Percentiles rank a stretch among this genome's conserved stretches.
These are phyloP conservation scores for Sambucus nigra DNA, from an alignment of 129 eudicot genomes.

Conservation along the genomic window DNA sequence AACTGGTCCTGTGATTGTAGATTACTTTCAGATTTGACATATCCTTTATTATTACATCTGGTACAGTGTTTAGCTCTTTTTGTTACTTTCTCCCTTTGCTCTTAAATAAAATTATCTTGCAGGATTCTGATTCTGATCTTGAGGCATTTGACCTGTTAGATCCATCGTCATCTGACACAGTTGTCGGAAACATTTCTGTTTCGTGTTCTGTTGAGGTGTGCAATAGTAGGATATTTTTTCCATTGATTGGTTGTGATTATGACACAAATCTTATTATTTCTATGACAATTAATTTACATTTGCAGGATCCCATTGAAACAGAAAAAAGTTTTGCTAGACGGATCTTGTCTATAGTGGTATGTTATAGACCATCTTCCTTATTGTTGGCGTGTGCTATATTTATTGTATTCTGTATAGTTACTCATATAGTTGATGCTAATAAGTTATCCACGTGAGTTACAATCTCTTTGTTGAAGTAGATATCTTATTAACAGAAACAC, in stretches of 20 bases:
- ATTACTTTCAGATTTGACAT: neutral
- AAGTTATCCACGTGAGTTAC: too few relatives aligned
- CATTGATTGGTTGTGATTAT: neutral
- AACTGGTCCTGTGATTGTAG: neutral
- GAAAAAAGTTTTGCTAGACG: conserved; percentile 78
- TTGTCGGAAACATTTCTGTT: conserved; percentile 60
- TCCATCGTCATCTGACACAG: conserved; percentile 48
- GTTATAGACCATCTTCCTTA: conserved; percentile 15
- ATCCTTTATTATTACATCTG: neutral
- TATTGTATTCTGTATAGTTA: too few relatives aligned
- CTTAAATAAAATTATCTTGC: conserved; percentile 16
- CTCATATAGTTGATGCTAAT: neutral
- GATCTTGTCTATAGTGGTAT: conserved; percentile 72
- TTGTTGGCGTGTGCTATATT: neutral
- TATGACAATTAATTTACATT: conserved; percentile 1
- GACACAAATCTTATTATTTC: neutral
- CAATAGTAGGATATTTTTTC: conserved; percentile 4
- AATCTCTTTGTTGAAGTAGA: too few relatives aligned
- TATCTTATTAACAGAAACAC: too few relatives aligned
- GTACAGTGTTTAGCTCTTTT: too few relatives aligned
- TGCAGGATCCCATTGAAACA: conserved; percentile 86
- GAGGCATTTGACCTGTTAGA: conserved; percentile 52
- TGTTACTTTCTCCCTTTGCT: neutral
- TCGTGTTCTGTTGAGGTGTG: conserved; percentile 82
- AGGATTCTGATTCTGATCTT: conserved; percentile 55